phyloP scores from a whole-genome alignment of 2,329 filamentous ascomycete species.

The Scedosporium boydii region DNA sequence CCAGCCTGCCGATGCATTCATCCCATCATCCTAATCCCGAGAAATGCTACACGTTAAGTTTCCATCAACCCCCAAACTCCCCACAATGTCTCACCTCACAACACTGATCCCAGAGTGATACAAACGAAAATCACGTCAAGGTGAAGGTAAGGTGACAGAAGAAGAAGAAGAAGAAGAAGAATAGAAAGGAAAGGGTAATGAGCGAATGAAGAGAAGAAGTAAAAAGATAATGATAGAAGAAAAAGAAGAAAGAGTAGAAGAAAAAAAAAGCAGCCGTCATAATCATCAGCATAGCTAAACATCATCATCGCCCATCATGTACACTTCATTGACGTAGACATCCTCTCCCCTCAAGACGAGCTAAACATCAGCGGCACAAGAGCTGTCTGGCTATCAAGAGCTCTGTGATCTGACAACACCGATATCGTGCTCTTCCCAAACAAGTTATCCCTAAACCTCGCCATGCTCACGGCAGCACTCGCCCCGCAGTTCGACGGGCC shows the following conservation, averaged over 20 bases:
- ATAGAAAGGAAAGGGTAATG: slow-evolving; percentile 12
- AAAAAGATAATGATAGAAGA: not conserved
- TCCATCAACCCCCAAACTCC: not conserved
- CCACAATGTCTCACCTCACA: no score
- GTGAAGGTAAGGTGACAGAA: not conserved
- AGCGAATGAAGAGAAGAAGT: slow-evolving; percentile 13
- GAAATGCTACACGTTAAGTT: no score
- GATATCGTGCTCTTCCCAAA: slow-evolving; percentile 27
- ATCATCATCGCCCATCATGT: not conserved
- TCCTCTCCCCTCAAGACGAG: slow-evolving; percentile 20
- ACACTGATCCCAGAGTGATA: not conserved
- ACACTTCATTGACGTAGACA: not conserved
- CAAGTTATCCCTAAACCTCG: slow-evolving; percentile 30
- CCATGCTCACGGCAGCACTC: slow-evolving; percentile 19
- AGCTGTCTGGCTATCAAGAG: slow-evolving; percentile 41
- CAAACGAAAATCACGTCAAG: not conserved
- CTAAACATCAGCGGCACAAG: slow-evolving; percentile 54
- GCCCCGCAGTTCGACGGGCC: not conserved
- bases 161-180: slow-evolving; percentile 1
- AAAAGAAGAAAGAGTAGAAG: not conserved
- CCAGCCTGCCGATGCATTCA: not conserved
- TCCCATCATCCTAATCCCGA: not conserved
- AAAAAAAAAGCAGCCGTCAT: not conserved
- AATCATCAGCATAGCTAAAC: not conserved
- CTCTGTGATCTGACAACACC: slow-evolving; percentile 32